Percentiles rank a stretch among this genome's conserved stretches.
Conservation (phyloP, 1,139 yeast species). For the Saccharomyces hybrid region DNA sequence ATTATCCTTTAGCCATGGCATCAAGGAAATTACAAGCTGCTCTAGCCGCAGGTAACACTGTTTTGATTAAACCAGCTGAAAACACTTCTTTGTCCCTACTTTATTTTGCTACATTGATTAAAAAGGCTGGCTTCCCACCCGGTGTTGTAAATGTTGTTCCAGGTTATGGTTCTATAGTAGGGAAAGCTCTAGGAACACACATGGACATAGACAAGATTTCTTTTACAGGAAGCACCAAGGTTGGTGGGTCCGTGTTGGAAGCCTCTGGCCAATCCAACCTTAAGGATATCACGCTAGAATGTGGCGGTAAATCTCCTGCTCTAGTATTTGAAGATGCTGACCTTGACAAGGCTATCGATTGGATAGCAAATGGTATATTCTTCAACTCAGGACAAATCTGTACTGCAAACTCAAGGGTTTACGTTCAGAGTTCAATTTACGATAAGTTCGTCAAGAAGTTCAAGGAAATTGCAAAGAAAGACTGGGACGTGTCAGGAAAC, state of each 20-base stretch:
- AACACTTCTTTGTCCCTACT: constrained; percentile 57
- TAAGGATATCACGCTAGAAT: constrained; percentile 79
- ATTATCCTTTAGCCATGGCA: constrained; percentile 64
- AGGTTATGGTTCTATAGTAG: constrained; percentile 50
- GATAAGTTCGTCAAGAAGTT: constrained; percentile 50
- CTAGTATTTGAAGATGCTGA: constrained; percentile 69
- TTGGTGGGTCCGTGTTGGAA: constrained; percentile 51
- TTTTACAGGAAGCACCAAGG: constrained; percentile 53
- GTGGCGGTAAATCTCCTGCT: constrained; percentile 86
- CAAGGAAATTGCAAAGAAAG: constrained; percentile 40
- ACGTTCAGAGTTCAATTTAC: constrained; percentile 61
- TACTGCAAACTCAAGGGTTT: constrained; percentile 79
- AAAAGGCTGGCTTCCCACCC: constrained; percentile 66
- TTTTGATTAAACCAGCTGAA: constrained; percentile 63
- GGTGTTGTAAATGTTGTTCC: constrained; percentile 61
- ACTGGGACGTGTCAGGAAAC: constrained; percentile 47
- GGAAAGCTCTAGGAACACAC: constrained; percentile 52
- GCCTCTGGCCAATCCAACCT: constrained; percentile 50
- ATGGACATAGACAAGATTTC: constrained; percentile 55
- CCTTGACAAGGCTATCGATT: constrained; percentile 69
- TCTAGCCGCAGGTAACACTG: constrained; percentile 59
- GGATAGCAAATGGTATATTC: constrained; percentile 81
- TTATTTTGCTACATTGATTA: constrained; percentile 46
- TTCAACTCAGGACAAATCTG: constrained; percentile 86
- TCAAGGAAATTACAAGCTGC: constrained; percentile 68